Base-by-base conservation (phyloP, 1,284 basidiomycete species). In the Phellinidium pouzarii region DNA sequence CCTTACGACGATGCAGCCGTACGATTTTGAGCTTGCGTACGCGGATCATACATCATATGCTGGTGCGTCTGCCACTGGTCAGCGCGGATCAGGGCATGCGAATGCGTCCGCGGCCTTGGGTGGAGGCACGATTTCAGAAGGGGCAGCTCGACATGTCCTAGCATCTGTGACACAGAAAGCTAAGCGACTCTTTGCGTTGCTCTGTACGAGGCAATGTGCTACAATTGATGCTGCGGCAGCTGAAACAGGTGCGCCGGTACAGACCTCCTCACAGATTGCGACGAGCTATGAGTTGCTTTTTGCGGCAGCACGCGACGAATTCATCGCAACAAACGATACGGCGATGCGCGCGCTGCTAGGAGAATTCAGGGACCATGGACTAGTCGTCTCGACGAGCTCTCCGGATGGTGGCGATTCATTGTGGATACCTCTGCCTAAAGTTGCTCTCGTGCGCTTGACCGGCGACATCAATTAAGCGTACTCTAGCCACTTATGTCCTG, bases 321-420 rank as follows among this genome's bases (percentile, higher is more conserved):
- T 96, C 62, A 80, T 95, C 48, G 92, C 92, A 4, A 84, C 87
- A 44, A 92, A 84, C 64, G 91, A 94, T 60, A 88, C 86, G 12
- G 79, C 91, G 40, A 73, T 94, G 64, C 77, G 87, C 27, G 80
- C 91, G 6, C 71, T 94, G 27, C 70, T 96, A 47, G 84, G 83
- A 22, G 94, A 97, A 68, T 96, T 94, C 66, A 79, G 79, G 61
- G 94, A 97, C 66, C 94, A 97, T 62, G 82, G 82, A 1, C 66
- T 96, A 60, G 81, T 96, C 12, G 72, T 89, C 14, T 69, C 71
- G 14, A 73, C 75, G 17, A 68, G 17, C 5, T 56, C 56, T n/a
- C 46, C 61, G 63, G 23, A 60, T 7, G 60, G 58, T 5, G 74
- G 76, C 17, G 82, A 87, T 62, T 68, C 79, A 62, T 69, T 92